Evolutionary conservation across 306 rosid genomes (phyloP).

Genomic region (Malus asiatica): DNA sequence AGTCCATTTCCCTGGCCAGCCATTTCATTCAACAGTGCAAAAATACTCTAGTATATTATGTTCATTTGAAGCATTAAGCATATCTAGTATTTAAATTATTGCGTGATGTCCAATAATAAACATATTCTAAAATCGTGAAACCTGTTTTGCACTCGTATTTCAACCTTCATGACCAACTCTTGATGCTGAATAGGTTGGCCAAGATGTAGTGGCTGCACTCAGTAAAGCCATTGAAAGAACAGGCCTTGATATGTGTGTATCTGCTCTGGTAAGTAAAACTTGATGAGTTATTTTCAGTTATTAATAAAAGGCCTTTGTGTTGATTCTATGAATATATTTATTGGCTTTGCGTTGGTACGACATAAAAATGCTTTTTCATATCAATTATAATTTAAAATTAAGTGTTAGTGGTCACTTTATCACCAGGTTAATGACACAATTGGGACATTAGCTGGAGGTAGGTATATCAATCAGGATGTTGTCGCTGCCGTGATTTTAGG

Average conservation of each 20-base stretch:
- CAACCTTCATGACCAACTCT: background rate
- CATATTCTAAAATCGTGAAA: background rate
- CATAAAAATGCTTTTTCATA: background rate
- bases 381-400: background rate
- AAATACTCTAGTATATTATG: background rate
- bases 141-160: background rate
- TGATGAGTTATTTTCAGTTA: background rate
- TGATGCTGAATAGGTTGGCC: conserved; percentile 61
- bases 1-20: background rate
- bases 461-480: conserved; percentile 67
- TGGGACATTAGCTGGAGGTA: conserved; percentile 91
- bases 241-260: conserved; percentile 81
- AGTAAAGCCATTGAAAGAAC: conserved; percentile 66
- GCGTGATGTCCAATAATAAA: background rate
- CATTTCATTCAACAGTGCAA: background rate
- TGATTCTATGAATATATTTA: background rate
- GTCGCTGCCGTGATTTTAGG: conserved; percentile 86
- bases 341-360: background rate
- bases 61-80: background rate
- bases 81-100: background rate
- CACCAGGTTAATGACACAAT: conserved; percentile 86
- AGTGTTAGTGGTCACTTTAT: background rate
- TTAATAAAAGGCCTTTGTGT: background rate
- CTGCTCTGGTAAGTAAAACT: conserved; percentile 55
- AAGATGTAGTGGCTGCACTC: conserved; percentile 78